Evolutionary conservation across 2,329 filamentous ascomycete genomes (phyloP).

Genomic region (Monosporascus cannonballus): DNA sequence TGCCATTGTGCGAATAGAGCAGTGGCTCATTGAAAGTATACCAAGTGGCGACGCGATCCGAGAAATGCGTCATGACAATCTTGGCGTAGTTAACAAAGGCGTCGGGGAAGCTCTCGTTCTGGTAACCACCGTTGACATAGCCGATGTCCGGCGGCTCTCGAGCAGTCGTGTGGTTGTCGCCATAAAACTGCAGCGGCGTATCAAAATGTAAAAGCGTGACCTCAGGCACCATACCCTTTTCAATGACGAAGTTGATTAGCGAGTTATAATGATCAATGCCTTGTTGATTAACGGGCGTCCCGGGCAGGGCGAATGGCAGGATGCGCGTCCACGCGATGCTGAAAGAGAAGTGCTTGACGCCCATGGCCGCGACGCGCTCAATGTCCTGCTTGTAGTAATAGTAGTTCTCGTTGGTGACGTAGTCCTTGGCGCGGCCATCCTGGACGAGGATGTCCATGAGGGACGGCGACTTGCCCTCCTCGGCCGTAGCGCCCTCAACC

Average conservation of each 20-base stretch:
- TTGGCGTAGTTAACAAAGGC: conserved; percentile 49
- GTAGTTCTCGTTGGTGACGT: conserved; percentile 44
- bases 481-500: conserved; percentile 39
- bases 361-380: conserved; percentile 44
- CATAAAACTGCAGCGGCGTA: conserved; percentile 36
- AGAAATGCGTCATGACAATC: conserved; percentile 44
- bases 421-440: conserved; percentile 15
- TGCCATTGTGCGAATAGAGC: conserved; percentile 33
- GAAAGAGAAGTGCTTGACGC: conserved; percentile 45
- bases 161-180: conserved; percentile 19
- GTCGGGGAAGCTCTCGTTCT: conserved; percentile 41
- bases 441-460: conserved; percentile 30
- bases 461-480: conserved; percentile 36
- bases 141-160: conserved; percentile 26
- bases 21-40: conserved; percentile 49
- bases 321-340: conserved; percentile 47
- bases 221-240: conserved; percentile 42
- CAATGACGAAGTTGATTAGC: conserved; percentile 42
- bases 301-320: conserved; percentile 43
- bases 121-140: conserved; percentile 36
- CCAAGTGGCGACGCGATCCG: conserved; percentile 45
- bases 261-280: conserved; percentile 49
- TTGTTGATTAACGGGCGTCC: conserved; percentile 44
- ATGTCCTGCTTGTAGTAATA: conserved; percentile 53
- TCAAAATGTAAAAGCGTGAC: conserved; percentile 47